Base-by-base conservation (phyloP, 2,329 filamentous ascomycete genomes). In the Colletotrichum karsti region DNA sequence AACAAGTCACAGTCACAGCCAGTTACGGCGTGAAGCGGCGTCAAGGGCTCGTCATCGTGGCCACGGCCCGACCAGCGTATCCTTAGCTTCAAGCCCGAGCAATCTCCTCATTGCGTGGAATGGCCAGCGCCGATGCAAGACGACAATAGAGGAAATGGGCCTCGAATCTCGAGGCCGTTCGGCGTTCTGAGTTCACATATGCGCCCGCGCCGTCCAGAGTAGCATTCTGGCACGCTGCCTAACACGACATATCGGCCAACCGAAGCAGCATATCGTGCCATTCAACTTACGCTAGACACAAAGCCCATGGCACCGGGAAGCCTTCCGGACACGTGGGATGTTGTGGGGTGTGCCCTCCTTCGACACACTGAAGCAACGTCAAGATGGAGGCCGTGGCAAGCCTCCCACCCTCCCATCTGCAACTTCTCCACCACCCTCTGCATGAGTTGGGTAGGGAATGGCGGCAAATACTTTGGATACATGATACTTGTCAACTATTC, bases 311-410 rank as follows among this genome's bases (percentile, higher is more conserved):
- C 51, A 50, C 64, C 59, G 59, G 64, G 44, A 63, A 20, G 28
- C n/a, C 53, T 67, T 58, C 64, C 60, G 60, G 42, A 54, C 64
- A 67, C 59, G 64, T 67, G 60, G 64, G 53, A 67, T 54, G 42
- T 57, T 64, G 64, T 33, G 64, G 59, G 63, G 39, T 48, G 37
- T 58, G 60, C 42, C 53, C 59, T 67, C 28, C 59, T 58, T 58
- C 35, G n/a, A 67, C 64, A n/a, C 51, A 37, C 12, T 42, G 30
- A 39, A 51, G 42, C 59, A 57, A 67, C 42, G 42, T 63, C 60
- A 44, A 51, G 53, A 50, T 39, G 42, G 61, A 28, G 41, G 58
- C 39, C 41, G 48, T 20, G 58, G 15, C 42, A 63, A 51, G 51
- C 51, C 26, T 46, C n/a, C 54, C 54, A 39, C 37, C 56, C 48